Evolutionary conservation across 2,329 filamentous ascomycete species (phyloP).

Genomic region (Colletotrichum gloeosporioides): DNA sequence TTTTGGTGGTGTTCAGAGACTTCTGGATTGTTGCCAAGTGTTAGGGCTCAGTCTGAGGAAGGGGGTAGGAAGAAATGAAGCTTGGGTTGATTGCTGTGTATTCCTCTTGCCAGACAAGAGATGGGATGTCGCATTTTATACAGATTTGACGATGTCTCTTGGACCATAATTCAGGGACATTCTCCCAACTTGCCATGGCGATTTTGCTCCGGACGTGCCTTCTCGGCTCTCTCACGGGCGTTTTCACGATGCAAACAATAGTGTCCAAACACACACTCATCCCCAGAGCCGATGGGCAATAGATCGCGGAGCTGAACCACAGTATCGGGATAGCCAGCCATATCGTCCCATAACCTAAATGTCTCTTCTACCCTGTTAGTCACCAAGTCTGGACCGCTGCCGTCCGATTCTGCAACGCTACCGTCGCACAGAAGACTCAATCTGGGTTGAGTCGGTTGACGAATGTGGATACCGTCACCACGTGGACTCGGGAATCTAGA

Average conservation of each 20-base stretch:
- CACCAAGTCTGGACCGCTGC: background rate
- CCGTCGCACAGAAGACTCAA: background rate
- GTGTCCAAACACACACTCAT: background rate
- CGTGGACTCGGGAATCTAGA: background rate
- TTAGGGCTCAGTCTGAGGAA: background rate
- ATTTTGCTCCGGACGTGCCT: background rate
- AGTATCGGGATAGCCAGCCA: background rate
- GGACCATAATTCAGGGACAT: rapidly evolving
- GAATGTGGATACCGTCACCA: background rate
- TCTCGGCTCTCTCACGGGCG: background rate
- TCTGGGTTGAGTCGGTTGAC: background rate
- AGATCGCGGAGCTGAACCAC: background rate
- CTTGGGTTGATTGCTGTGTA: background rate
- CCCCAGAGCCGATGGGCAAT: background rate
- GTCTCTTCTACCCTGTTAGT: background rate
- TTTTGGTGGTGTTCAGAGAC: background rate
- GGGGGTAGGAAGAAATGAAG: background rate
- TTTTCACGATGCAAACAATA: background rate
- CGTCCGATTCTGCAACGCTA: background rate
- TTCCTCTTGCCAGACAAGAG: rapidly evolving
- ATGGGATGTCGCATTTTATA: background rate
- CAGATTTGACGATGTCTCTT: background rate
- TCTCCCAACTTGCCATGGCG: background rate
- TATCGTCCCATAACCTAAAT: background rate
- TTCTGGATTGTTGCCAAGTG: rapidly evolving